Conservation (phyloP, 208 protist species). For the Leishmania guyanensis region DNA sequence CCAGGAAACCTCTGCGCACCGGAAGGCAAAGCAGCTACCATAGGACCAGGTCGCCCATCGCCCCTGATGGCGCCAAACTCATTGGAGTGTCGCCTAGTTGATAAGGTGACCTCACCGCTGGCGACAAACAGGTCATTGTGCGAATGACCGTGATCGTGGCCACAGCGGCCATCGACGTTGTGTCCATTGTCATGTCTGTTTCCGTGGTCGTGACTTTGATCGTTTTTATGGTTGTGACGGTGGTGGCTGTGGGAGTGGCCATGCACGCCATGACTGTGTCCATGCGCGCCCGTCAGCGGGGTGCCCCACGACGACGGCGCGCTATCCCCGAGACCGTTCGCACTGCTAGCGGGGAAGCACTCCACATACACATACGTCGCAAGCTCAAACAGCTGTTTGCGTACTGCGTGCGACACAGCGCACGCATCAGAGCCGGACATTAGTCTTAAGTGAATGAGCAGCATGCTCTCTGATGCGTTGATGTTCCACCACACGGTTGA, state of each 20-base stretch:
- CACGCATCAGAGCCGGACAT: slow-evolving; percentile 44
- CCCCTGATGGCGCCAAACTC: neutral
- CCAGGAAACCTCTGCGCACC: neutral
- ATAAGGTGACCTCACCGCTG: neutral
- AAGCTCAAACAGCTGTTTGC: slow-evolving; percentile 37
- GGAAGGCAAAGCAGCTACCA: neutral
- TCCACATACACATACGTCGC: slow-evolving; percentile 67
- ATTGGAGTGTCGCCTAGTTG: neutral
- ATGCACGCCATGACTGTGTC: neutral
- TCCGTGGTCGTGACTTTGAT: neutral
- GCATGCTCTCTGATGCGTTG: slow-evolving; percentile 46
- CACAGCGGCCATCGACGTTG: neutral
- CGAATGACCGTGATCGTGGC: neutral
- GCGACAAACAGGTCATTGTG: neutral
- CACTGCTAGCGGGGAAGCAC: slow-evolving; percentile 36
- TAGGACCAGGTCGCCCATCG: neutral
- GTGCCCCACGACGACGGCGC: slow-evolving; percentile 6
- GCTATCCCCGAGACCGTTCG: slow-evolving; percentile 9
- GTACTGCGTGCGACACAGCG: slow-evolving; percentile 35
- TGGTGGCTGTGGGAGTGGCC: slow-evolving; percentile 28
- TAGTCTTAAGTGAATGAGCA: slow-evolving; percentile 52
- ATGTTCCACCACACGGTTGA: slow-evolving; percentile 59
- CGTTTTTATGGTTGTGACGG: neutral
- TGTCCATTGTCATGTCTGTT: slow-evolving; percentile 7
- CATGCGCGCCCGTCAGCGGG: neutral